phyloP scores from a whole-genome alignment of 306 rosid species.

The Cotoneaster glaucophyllus region DNA sequence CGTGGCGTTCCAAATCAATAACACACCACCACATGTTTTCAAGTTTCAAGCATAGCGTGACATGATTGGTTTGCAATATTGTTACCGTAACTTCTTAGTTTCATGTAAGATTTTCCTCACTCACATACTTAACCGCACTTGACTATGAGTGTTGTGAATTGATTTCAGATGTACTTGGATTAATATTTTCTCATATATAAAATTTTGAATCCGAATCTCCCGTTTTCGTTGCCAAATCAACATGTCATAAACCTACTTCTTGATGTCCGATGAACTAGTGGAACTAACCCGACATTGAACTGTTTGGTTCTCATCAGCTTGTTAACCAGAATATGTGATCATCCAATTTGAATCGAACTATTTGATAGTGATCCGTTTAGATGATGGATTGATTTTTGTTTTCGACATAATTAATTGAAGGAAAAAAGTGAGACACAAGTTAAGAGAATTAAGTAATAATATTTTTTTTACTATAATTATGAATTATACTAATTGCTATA shows the following conservation, averaged over 20 bases:
- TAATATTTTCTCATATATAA: no score
- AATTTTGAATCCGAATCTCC: no score
- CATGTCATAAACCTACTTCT: background rate
- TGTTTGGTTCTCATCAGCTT: background rate
- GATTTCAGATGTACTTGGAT: background rate
- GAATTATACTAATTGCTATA: no score
- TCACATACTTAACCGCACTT: no score
- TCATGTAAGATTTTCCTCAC: no score
- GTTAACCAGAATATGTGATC: no score
- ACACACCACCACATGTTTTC: background rate
- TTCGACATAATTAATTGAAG: background rate
- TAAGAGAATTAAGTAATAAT: no score
- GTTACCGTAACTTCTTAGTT: rapidly evolving
- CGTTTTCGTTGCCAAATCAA: background rate
- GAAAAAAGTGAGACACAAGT: no score
- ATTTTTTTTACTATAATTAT: no score
- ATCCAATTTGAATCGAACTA: no score
- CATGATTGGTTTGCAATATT: background rate
- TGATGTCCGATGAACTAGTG: background rate
- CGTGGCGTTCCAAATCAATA: background rate
- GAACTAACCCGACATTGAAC: background rate
- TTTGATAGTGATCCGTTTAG: background rate
- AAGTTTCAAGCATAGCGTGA: background rate
- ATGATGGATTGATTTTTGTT: no score
- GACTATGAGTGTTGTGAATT: background rate